Evolutionary conservation across 2,329 filamentous ascomycete species (phyloP), one percentile per base, ranked within the genome.

Genomic region (Chrysosporium queenslandicum): DNA sequence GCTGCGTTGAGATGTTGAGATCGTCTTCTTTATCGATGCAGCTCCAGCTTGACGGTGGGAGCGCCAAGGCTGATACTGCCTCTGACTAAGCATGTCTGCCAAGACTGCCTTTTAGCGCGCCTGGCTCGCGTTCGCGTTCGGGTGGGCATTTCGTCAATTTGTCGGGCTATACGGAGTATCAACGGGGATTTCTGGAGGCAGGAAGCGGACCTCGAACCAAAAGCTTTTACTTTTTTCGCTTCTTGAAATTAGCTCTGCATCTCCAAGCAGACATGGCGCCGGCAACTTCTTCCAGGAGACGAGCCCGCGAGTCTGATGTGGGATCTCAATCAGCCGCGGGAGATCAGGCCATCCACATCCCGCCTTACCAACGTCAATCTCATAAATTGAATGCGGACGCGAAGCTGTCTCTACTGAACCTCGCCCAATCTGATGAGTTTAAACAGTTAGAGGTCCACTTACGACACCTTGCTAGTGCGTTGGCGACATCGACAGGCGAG

Each of bases 321-420:
- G 40, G 20, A 12, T 3, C 20, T n/a, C 30, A 45, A 7, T 12
- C 40, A 8, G 20, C 40, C 6, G 37, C 49, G 5, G 12, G 18
- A 5, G 40, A 43, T 11, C 16, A 29, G 16, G 7, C 27, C 25
- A 20, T 52, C 1, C 54, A 60, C 9, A 60, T 79, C 34, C 74
- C 77, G 9, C 59, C 68, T 5, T 83, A 83, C 62, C 68, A 80
- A 62, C 68, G 72, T 14, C 77, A 77, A 1, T 64, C 66, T 8
- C 74, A 75, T 52, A 71, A 78, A 0, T 72, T 83, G 18, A 78
- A 74, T 48, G 56, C 58, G 0, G 61, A 66, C 8, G 72, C 72
- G 1, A 73, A 77, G 54, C 66, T 68, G 21, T 66, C 69, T 1
- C 67, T 84, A 3, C 63, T 70, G 1, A 56, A 64, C 0, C 63